Evolutionary conservation across 2,329 filamentous ascomycete species (phyloP).

Genomic region (Colletotrichum sublineola): DNA sequence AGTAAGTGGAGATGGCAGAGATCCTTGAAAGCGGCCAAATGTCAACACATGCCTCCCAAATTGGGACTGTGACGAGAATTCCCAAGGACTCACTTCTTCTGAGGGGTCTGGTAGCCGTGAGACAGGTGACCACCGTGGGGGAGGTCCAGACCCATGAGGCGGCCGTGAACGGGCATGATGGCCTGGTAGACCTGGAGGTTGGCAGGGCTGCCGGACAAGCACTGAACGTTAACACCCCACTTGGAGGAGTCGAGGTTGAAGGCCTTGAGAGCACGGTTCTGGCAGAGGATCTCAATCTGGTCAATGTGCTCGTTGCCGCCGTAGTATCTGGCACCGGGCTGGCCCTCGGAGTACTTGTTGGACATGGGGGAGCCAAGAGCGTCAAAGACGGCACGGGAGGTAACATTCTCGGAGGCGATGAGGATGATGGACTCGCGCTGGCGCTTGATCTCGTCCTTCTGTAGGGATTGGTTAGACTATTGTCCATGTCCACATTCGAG

Average conservation of each 20-base stretch:
- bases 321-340: constrained; percentile 98
- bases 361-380: constrained; percentile 94
- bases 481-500: neutral
- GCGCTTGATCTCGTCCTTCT: constrained; percentile 94
- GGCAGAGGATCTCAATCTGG: constrained; percentile 94
- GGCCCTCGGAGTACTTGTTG: constrained; percentile 99
- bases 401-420: constrained; percentile 99
- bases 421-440: constrained; percentile 99
- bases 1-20: constrained; percentile 98
- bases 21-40: constrained; percentile 66
- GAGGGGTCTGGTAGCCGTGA: constrained; percentile 97
- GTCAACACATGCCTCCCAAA: neutral
- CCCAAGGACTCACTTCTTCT: constrained; percentile 77
- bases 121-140: constrained; percentile 95
- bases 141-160: constrained; percentile 96
- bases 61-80: too few species aligned
- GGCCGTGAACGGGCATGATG: constrained; percentile 93
- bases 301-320: constrained; percentile 99
- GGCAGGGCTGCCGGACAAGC: constrained; percentile 90
- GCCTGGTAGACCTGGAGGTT: constrained; percentile 99
- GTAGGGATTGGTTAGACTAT: constrained; percentile 41
- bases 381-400: constrained; percentile 97
- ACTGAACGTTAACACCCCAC: constrained; percentile 99
- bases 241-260: constrained; percentile 88
- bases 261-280: constrained; percentile 90